Base-by-base conservation (phyloP, 2,329 filamentous ascomycete genomes). In the Fusarium keratoplasticum region DNA sequence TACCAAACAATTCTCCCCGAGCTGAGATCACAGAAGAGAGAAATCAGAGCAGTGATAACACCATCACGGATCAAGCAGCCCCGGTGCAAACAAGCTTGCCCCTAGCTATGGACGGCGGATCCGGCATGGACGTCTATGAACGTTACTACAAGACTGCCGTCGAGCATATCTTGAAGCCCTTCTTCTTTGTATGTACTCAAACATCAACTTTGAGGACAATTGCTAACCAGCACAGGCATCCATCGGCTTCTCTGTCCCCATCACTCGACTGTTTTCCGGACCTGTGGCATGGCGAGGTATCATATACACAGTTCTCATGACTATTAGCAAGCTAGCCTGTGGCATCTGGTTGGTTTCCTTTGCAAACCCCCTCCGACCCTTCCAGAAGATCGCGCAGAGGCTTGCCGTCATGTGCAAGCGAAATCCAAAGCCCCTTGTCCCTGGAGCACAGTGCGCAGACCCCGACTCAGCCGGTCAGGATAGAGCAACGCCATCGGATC, bases 191-290 rank as follows among this genome's bases (percentile, higher is more conserved):
- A 77, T 81, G 88, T 70, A 14, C 16, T 11, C 2, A 9, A 2
- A 2, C 1, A 9, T 4, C 20, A 7, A 14, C 6, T 3, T 8
- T 6, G 1, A 11, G 2, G 13, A 36, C 1, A 2, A 1, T 1
- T 6, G 20, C 33, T 44, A 6, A 69, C 25, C 3, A 1, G 0
- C 2, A 0, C 20, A 87, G 86, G 86, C 88, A 1, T 90, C 88
- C 0, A 92, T 96, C 38, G 94, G 94, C 0, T 95, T 96, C 78
- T 92, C 93, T 0, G 93, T 96, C 2, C 94, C 94, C 0, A 92
- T 96, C 33, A 89, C 88, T 0, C 83, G 89, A 7, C 90, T 96
- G 86, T 96, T 95, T 75, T 80, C 80, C 0, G 89, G 89, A 0
- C 77, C 83, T 0, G 86, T 93, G 0, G 82, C 95, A 2, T 96